These are phyloP conservation scores for Globisporangium canariense DNA, from an alignment of 352 stramenopile genomes.

Conservation along the genomic window DNA sequence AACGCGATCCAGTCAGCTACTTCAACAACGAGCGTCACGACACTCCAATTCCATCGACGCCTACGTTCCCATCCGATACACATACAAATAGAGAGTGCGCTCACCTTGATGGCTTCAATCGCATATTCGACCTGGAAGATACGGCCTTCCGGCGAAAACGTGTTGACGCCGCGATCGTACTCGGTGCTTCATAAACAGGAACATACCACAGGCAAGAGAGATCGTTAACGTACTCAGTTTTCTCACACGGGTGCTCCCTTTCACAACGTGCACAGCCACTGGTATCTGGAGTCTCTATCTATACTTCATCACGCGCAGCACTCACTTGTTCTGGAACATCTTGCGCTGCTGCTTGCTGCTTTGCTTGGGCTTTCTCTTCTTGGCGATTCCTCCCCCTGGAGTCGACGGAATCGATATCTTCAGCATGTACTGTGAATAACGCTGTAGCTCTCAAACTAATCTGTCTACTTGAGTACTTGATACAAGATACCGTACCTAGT, in stretches of 20 bases:
- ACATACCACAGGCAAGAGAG: not conserved
- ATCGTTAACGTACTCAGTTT: not conserved
- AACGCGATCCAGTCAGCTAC: not conserved
- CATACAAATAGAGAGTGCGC: not conserved
- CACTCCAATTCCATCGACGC: no score
- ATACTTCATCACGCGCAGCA: not conserved
- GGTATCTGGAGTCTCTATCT: not conserved
- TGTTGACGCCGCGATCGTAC: constrained; percentile 99
- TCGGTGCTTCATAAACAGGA: constrained; percentile 79
- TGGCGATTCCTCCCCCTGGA: constrained; percentile 23
- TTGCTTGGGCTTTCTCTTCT: constrained; percentile 15
- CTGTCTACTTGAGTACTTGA: not conserved
- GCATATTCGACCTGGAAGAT: constrained; percentile 99
- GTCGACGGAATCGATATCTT: constrained; percentile 31
- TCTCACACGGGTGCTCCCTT: not conserved
- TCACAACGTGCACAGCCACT: not conserved
- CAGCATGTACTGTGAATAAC: not conserved
- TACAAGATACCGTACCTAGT: not conserved
- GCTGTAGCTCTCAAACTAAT: not conserved
- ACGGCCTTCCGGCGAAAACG: constrained; percentile 98
- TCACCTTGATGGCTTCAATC: constrained; percentile 96
- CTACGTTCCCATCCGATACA: not conserved
- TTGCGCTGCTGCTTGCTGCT: constrained; percentile 11
- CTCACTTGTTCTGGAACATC: constrained; percentile 69
- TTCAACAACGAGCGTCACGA: not conserved